Conservation (phyloP, 2,329 filamentous ascomycete species). For the Sclerotinia borealis region DNA sequence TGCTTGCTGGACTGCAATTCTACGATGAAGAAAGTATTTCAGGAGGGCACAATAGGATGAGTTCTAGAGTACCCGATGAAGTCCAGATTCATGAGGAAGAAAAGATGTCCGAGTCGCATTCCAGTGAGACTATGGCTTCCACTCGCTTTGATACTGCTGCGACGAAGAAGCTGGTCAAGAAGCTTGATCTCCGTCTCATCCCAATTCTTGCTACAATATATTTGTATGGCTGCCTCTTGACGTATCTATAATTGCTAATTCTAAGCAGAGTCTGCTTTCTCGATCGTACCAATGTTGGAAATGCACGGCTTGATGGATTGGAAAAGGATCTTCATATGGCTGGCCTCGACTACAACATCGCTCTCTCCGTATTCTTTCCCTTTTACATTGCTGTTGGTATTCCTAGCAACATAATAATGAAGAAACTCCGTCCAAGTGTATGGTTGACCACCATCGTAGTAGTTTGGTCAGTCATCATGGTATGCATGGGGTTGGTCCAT, state of each 20-base stretch:
- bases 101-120: not conserved
- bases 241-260: not conserved
- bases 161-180: conserved; percentile 24
- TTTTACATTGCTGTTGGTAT: conserved; percentile 30
- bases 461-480: conserved; percentile 63
- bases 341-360: conserved; percentile 31
- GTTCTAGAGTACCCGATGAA: not conserved
- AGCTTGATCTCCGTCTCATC: conserved; percentile 27
- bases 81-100: not conserved
- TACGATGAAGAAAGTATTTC: not conserved
- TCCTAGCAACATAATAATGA: conserved; percentile 37
- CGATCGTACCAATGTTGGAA: conserved; percentile 31
- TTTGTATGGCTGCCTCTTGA: conserved; percentile 33
- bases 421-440: conserved; percentile 41
- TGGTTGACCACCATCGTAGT: conserved; percentile 61
- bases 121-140: not conserved
- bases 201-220: conserved; percentile 47
- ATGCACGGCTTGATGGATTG: conserved; percentile 29
- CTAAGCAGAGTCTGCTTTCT: conserved; percentile 25
- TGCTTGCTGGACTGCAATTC: not conserved
- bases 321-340: conserved; percentile 31
- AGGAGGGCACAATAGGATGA: not conserved
- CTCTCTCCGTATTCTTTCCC: conserved; percentile 31
- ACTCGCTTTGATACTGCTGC: conserved; percentile 18
- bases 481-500: conserved; percentile 60